Percentiles rank a stretch among this genome's conserved stretches.
Evolutionary conservation across 2,329 filamentous ascomycete genomes (phyloP).

Genomic region (Colletotrichum cereale): DNA sequence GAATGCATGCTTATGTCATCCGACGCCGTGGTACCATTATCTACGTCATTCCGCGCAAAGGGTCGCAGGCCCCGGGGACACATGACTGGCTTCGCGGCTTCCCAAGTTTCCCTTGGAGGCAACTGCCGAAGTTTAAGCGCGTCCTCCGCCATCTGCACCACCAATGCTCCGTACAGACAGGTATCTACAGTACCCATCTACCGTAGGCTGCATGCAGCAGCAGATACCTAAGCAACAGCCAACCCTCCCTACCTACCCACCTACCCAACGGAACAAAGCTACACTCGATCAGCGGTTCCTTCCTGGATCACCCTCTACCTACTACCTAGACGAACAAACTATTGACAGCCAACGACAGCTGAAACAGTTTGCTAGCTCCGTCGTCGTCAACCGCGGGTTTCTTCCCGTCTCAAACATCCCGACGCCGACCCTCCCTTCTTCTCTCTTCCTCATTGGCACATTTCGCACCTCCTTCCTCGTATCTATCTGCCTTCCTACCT

Average conservation of each 20-base stretch:
- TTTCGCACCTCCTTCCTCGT: no score
- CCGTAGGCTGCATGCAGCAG: no score
- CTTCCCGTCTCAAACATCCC: neutral
- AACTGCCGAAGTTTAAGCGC: conserved; percentile 18
- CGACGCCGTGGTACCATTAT: neutral
- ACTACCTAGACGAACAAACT: neutral
- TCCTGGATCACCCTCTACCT: neutral
- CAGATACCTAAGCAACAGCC: neutral
- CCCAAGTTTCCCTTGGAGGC: conserved; percentile 4
- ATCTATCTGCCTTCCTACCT: neutral
- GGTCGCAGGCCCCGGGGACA: no score
- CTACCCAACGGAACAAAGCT: no score
- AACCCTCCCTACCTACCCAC: no score
- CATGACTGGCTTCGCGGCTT: neutral
- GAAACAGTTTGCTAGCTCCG: neutral
- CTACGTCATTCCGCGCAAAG: conserved; percentile 30
- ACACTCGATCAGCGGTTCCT: no score
- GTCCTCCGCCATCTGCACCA: neutral
- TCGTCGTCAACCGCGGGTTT: neutral
- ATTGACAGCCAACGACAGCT: neutral
- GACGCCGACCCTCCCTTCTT: neutral
- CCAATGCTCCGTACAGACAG: no score
- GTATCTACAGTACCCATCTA: no score
- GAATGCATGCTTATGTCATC: conserved; percentile 24
- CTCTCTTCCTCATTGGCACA: neutral